Evolutionary conservation across 2,329 filamentous ascomycete species (phyloP).

Genomic region (Pyrenochaeta sp.): DNA sequence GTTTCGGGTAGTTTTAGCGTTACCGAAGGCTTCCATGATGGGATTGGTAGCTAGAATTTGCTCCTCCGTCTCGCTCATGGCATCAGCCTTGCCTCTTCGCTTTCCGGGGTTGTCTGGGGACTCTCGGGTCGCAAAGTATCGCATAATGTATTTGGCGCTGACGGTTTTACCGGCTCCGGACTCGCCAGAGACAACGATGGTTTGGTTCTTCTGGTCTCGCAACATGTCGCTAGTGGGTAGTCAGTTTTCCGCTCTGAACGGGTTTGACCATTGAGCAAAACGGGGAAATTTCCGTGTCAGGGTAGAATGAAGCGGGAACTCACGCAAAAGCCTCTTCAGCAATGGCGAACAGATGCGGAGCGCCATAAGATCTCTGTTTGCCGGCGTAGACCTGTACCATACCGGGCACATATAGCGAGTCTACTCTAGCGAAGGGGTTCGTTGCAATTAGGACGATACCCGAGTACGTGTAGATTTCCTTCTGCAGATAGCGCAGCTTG

Average conservation of each 20-base stretch:
- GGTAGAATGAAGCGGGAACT: conserved; percentile 43
- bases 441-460: conserved; percentile 98
- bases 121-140: conserved; percentile 98
- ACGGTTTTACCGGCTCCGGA: conserved; percentile 99
- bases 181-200: conserved; percentile 98
- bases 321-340: conserved; percentile 98
- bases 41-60: conserved; percentile 98
- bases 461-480: conserved; percentile 99
- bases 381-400: conserved; percentile 99
- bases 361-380: conserved; percentile 94
- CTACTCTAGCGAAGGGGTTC: conserved; percentile 96
- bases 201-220: conserved; percentile 94
- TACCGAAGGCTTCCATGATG: conserved; percentile 99
- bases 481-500: conserved; percentile 94
- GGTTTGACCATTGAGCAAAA: neutral
- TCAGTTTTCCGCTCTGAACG: conserved; percentile 21
- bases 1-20: conserved; percentile 99
- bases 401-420: conserved; percentile 96
- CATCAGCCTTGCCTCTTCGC: conserved; percentile 76
- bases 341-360: conserved; percentile 97
- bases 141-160: conserved; percentile 99
- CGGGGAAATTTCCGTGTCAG: neutral
- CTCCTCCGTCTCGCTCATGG: conserved; percentile 98
- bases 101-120: conserved; percentile 85
- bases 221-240: conserved; percentile 81